A percentile compares a stretch with the other conserved stretches of the same genome.
These are phyloP conservation scores for Aspergillus nidulans DNA, from an alignment of 495 filamentous ascomycete species.

Conservation along the genomic window DNA sequence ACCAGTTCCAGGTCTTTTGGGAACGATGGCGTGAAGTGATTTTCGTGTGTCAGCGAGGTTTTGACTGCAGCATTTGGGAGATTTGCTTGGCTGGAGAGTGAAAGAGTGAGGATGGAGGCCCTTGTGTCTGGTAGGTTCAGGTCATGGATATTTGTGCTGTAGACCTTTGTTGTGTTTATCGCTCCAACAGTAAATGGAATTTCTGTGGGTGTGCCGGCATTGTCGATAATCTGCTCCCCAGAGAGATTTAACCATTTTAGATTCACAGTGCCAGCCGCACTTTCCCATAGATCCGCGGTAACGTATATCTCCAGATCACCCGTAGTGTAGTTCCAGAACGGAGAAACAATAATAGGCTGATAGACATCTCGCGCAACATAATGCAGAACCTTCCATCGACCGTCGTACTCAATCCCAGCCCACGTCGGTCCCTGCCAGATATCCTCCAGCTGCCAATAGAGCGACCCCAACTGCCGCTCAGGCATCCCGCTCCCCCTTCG, in stretches of 20 bases:
- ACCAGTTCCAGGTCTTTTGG: conserved; percentile 50
- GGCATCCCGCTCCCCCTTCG: conserved; percentile 57
- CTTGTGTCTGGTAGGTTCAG: conserved; percentile 32
- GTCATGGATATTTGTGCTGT: conserved; percentile 36
- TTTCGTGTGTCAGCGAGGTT: conserved; percentile 51
- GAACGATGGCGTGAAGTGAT: conserved; percentile 50
- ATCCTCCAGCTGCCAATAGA: conserved; percentile 71
- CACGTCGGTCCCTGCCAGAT: conserved; percentile 67
- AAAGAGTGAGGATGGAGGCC: conserved; percentile 52
- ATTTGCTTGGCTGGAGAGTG: conserved; percentile 47
- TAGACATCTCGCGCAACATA: conserved; percentile 59
- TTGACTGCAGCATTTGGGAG: conserved; percentile 46
- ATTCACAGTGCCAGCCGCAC: conserved; percentile 28
- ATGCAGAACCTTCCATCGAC: conserved; percentile 63
- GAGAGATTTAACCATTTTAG: conserved; percentile 40
- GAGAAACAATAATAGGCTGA: conserved; percentile 55
- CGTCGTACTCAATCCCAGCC: conserved; percentile 61
- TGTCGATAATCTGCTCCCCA: conserved; percentile 27
- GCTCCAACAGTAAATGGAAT: conserved; percentile 51
- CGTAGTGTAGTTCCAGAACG: conserved; percentile 55
- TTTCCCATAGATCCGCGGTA: conserved; percentile 43
- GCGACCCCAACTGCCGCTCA: conserved; percentile 55
- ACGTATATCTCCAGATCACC: conserved; percentile 56
- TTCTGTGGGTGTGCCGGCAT: conserved; percentile 27
- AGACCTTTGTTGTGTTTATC: conserved; percentile 57